Conservation (phyloP, 371 early-diverging fungal genomes). For the Apophysomyces ossiformis region DNA sequence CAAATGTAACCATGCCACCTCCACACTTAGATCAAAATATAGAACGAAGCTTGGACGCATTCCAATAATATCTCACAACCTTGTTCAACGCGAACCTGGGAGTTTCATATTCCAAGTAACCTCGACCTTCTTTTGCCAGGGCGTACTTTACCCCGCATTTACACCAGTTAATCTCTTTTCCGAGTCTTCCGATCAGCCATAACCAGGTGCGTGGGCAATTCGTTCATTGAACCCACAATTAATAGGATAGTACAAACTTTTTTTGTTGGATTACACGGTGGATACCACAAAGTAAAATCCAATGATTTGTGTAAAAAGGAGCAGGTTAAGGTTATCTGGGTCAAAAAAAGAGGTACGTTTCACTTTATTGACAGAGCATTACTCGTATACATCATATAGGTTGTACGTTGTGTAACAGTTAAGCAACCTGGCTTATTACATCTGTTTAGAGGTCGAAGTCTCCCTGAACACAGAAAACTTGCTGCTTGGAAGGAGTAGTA, state of each 20-base stretch:
- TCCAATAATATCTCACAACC: background rate
- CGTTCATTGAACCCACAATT: too few relatives aligned
- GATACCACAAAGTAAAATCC: background rate
- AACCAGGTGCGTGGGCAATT: too few relatives aligned
- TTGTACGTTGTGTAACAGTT: background rate
- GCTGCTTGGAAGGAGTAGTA: conserved; percentile 12
- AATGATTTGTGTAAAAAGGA: background rate
- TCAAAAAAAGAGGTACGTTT: background rate
- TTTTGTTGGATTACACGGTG: too few relatives aligned
- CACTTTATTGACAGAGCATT: conserved; percentile 9
- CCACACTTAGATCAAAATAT: background rate
- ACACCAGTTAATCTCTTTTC: background rate
- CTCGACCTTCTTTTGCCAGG: background rate
- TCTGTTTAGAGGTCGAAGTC: background rate
- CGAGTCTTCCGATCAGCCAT: background rate
- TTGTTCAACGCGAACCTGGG: background rate
- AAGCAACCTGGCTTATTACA: conserved; percentile 1
- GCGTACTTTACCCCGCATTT: background rate
- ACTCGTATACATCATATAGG: conserved; percentile 1
- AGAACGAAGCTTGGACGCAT: background rate
- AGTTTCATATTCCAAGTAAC: conserved; percentile 3
- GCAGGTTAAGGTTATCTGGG: background rate
- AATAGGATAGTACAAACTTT: too few relatives aligned
- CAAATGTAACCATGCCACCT: background rate
- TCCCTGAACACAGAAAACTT: conserved; percentile 21